Evolutionary conservation across 1,284 basidiomycete species (phyloP), one percentile per base, ranked within the genome.

Genomic region (Microbotryum violaceum): DNA sequence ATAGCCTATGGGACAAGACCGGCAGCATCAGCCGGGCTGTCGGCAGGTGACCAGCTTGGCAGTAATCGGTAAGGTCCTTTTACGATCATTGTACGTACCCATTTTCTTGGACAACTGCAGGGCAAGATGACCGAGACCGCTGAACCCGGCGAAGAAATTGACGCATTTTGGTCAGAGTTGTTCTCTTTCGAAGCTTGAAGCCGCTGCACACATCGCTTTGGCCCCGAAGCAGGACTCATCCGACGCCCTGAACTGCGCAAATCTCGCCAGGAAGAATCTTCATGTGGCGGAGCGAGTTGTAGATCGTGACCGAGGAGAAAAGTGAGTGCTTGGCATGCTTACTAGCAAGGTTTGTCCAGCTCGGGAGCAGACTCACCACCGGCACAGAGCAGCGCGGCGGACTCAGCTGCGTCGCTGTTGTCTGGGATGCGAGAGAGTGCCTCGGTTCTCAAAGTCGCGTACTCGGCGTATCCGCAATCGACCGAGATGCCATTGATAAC

Each of bases 381-480:
- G 10, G 77, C 76, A 61, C 76, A 80, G 59, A 78, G 69, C 4
- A 79, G 67, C 18, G 78, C 78, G 7, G 76, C 78, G 23, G 74
- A 72, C 60, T 78, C 72, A n/a, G 73, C 75, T 2, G 76, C 74
- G 31, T 76, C 74, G 21, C 75, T 68, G 45, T 72, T 75, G 37
- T 62, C 68, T 8, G 75, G 78, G 47, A 76, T 67, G 52, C 56
- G 62, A 23, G 64, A 71, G 42, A 77, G 63, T 0, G 77, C 76
- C 42, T 78, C 75, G 20, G 73, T 66, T 8, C 74, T 62, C n/a
- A 76, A 70, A 6, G 73, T 72, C 6, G 64, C 73, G 63, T 77
- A 77, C 65, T 77, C 74, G 44, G 74, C 70, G 52, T 70, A 65
- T 16, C 71, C 74, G 52, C 78, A 78, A 48, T 76, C 76, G 21